A percentile compares a stretch with the other conserved stretches of the same genome.
phyloP scores from a whole-genome alignment of 2,329 filamentous ascomycete genomes.

The Hymenoscyphus salicellus region DNA sequence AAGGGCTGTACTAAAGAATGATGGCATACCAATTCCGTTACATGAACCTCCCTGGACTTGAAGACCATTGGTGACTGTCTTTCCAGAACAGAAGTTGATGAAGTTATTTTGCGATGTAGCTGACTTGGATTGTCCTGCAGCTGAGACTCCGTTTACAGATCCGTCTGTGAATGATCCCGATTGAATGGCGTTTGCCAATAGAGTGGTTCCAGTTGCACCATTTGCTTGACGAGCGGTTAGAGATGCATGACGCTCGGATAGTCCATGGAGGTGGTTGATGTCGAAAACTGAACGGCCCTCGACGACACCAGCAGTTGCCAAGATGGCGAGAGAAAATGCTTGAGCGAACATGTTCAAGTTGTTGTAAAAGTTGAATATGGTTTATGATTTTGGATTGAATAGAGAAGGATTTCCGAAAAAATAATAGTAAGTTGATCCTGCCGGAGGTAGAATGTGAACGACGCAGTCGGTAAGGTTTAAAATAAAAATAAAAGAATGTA shows the following conservation, averaged over 20 bases:
- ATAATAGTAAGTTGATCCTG: conserved; percentile 21
- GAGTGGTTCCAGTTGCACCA: conserved; percentile 22
- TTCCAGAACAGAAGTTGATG: conserved; percentile 36
- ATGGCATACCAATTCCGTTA: conserved; percentile 42
- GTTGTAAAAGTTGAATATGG: not conserved
- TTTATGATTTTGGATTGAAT: conserved; percentile 12
- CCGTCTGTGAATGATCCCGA: conserved; percentile 33
- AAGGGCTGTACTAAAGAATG: not conserved
- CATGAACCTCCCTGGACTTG: conserved; percentile 59
- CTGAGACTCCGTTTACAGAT: conserved; percentile 26
- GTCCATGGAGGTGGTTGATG: conserved; percentile 14
- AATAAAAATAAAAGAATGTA: conserved; percentile 31
- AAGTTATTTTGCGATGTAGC: conserved; percentile 35
- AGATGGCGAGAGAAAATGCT: conserved; percentile 24
- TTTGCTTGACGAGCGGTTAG: not conserved
- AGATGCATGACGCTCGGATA: not conserved
- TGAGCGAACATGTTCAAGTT: conserved; percentile 27
- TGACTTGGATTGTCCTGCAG: conserved; percentile 30
- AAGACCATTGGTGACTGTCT: conserved; percentile 57
- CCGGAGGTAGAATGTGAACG: conserved; percentile 25
- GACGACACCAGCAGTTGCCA: conserved; percentile 27
- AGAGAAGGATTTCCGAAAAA: conserved; percentile 6
- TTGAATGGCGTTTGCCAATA: conserved; percentile 30
- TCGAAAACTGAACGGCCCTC: conserved; percentile 24
- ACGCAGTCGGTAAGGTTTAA: conserved; percentile 27